Conservation (phyloP, 345 rosid genomes). For the Aquilaria malaccensis region DNA sequence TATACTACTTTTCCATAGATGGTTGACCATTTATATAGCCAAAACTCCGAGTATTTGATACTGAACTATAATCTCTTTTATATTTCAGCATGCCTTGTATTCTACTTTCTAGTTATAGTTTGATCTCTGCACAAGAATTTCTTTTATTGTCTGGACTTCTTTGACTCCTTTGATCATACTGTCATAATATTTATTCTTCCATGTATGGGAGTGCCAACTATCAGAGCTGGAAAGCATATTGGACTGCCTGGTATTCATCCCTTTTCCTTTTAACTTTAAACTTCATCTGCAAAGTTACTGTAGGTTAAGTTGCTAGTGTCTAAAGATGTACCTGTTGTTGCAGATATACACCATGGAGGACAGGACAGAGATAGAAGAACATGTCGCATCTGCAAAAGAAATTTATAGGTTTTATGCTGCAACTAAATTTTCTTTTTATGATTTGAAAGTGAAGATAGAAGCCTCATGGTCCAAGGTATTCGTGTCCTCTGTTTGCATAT, state of each 20-base stretch:
- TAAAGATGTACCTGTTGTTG: conserved; percentile 9
- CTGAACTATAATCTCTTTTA: background rate
- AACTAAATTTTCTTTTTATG: conserved; percentile 22
- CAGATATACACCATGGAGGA: conserved; percentile 65
- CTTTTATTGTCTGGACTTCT: too few relatives aligned
- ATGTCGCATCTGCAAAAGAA: conserved; percentile 52
- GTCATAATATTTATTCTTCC: conserved; percentile 20
- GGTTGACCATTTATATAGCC: too few relatives aligned
- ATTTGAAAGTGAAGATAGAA: conserved; percentile 49
- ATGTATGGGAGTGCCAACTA: conserved; percentile 48
- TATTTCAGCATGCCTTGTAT: background rate
- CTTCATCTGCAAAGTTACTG: background rate
- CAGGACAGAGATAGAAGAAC: conserved; percentile 33
- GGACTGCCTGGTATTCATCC: conserved; percentile 55
- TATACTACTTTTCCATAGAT: too few relatives aligned
- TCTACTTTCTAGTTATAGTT: conserved; percentile 7
- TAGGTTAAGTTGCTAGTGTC: background rate
- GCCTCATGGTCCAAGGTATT: conserved; percentile 63
- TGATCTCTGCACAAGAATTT: too few relatives aligned
- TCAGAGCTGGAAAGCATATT: conserved; percentile 67
- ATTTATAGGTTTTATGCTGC: conserved; percentile 51
- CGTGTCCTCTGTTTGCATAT: conserved; percentile 1
- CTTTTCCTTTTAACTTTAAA: conserved; percentile 4
- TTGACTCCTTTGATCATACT: too few relatives aligned
- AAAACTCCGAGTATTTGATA: too few relatives aligned